A percentile compares a stretch with the other conserved stretches of the same genome.
Conservation (phyloP, 495 filamentous ascomycete genomes). For the Hyphodiscus hymeniophilus region DNA sequence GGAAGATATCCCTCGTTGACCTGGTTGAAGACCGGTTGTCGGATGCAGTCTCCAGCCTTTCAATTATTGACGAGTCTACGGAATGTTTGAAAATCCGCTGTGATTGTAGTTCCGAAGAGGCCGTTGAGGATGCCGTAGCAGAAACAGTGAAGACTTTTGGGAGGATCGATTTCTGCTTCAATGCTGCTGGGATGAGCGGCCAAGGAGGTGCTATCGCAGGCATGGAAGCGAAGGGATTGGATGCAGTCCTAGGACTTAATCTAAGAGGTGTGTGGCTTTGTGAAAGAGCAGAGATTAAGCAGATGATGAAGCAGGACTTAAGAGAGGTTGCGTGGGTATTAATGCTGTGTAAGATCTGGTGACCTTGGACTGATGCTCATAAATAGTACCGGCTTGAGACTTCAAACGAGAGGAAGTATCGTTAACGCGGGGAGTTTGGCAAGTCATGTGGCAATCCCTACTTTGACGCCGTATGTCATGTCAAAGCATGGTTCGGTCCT, state of each 20-base stretch:
- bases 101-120: constrained; percentile 46
- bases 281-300: constrained; percentile 52
- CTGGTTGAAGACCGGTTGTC: constrained; percentile 36
- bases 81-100: constrained; percentile 36
- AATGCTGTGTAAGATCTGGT: neutral
- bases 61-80: constrained; percentile 38
- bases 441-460: constrained; percentile 1
- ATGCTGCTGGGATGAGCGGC: constrained; percentile 54
- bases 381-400: constrained; percentile 12
- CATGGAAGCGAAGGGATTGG: constrained; percentile 37
- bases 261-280: constrained; percentile 58
- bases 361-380: neutral
- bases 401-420: constrained; percentile 48
- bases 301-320: constrained; percentile 35
- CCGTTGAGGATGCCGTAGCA: constrained; percentile 37
- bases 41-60: constrained; percentile 30
- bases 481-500: constrained; percentile 11
- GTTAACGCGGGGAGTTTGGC: constrained; percentile 36
- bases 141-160: constrained; percentile 35
- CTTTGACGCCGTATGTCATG: constrained; percentile 10
- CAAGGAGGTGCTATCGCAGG: constrained; percentile 37
- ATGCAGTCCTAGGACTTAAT: constrained; percentile 54
- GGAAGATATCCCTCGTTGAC: constrained; percentile 55
- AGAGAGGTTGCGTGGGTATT: constrained; percentile 10
- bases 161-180: constrained; percentile 46